Conservation (phyloP, 768 basidiomycete genomes). For the Boletellus ananiceps region DNA sequence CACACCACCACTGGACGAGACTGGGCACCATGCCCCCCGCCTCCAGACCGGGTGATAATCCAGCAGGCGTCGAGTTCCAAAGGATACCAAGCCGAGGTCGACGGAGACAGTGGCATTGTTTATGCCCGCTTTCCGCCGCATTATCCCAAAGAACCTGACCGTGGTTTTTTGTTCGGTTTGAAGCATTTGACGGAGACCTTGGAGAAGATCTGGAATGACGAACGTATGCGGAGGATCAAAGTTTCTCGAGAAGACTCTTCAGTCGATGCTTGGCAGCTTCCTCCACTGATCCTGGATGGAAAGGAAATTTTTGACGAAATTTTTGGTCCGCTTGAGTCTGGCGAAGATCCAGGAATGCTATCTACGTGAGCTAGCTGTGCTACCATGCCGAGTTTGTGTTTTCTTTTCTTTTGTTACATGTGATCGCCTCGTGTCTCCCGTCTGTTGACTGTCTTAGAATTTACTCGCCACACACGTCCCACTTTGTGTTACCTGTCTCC, state of each 20-base stretch:
- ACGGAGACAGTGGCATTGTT: constrained; percentile 75
- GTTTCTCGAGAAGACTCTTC: constrained; percentile 53
- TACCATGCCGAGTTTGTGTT: neutral
- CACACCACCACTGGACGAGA: constrained; percentile 96
- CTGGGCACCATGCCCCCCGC: constrained; percentile 65
- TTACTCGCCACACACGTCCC: constrained; percentile 1
- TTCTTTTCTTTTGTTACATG: neutral
- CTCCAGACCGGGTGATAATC: constrained; percentile 35
- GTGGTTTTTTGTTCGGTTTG: constrained; percentile 90
- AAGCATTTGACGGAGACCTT: constrained; percentile 73
- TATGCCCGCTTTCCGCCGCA: constrained; percentile 95
- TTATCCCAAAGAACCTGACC: constrained; percentile 83
- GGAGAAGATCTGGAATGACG: constrained; percentile 84
- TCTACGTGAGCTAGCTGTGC: constrained; percentile 47
- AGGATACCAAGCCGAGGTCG: constrained; percentile 79
- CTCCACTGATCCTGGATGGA: constrained; percentile 63
- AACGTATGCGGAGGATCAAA: constrained; percentile 68
- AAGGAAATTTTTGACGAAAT: constrained; percentile 79
- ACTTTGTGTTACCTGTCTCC: constrained; percentile 8
- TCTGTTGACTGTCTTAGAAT: constrained; percentile 13
- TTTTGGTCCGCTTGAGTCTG: constrained; percentile 45
- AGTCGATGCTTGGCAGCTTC: constrained; percentile 46
- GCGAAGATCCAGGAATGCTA: constrained; percentile 71
- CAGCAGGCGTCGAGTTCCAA: constrained; percentile 54
- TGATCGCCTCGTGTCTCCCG: neutral